phyloP scores from a whole-genome alignment of 768 basidiomycete species.

The Suillus americanus region DNA sequence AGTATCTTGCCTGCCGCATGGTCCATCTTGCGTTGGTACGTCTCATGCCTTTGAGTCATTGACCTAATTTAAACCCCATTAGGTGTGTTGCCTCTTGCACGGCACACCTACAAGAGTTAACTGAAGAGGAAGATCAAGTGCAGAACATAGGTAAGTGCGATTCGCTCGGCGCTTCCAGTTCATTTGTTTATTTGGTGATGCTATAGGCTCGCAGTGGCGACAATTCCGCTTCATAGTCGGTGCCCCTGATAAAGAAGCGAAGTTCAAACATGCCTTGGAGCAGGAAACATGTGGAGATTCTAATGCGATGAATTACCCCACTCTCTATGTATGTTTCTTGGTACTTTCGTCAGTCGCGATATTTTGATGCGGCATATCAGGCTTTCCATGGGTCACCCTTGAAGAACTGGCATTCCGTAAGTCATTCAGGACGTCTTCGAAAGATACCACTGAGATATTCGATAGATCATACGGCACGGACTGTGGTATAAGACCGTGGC shows the following conservation, averaged over 20 bases:
- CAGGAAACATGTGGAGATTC: conserved; percentile 35
- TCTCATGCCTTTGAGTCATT: conserved; percentile 4
- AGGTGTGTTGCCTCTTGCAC: conserved; percentile 77
- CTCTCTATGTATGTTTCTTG: conserved; percentile 11
- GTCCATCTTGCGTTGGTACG: conserved; percentile 62
- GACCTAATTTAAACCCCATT: neutral
- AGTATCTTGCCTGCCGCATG: conserved; percentile 58
- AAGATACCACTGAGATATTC: neutral
- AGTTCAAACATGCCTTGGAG: conserved; percentile 48
- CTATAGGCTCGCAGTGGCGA: conserved; percentile 45
- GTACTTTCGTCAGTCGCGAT: neutral
- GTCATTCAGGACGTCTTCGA: conserved; percentile 8
- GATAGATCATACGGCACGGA: conserved; percentile 69
- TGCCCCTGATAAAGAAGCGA: conserved; percentile 69
- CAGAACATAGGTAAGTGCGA: conserved; percentile 47
- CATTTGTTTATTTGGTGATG: neutral
- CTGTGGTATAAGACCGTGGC: conserved; percentile 58
- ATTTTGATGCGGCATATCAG: conserved; percentile 27
- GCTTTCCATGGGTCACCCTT: conserved; percentile 70
- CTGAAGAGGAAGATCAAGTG: conserved; percentile 51
- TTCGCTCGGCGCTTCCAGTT: neutral
- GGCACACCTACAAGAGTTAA: conserved; percentile 65
- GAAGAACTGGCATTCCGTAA: conserved; percentile 70
- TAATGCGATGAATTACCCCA: conserved; percentile 41
- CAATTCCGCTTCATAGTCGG: conserved; percentile 75